Base-by-base conservation (phyloP, 768 basidiomycete species). In the Suillus luteus region DNA sequence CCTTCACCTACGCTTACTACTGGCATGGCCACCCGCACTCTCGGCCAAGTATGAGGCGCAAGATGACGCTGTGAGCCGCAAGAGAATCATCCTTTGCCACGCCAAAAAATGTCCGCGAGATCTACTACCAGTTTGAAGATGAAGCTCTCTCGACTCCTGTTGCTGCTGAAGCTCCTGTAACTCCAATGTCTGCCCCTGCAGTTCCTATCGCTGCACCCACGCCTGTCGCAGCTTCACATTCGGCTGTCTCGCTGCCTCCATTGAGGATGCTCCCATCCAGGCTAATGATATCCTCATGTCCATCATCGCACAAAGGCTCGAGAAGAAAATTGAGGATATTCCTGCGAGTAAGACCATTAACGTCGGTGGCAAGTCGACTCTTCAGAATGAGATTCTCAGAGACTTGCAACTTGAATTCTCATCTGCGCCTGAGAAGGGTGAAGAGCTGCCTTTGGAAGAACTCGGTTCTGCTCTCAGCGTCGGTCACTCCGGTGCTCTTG, bases 321-420 rank as follows among this genome's bases (percentile, higher is more conserved):
- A 99, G 89, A 99, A 99, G 84, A 85, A 82, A 61, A 83, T 95
- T 37, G 86, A 89, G 57, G 97, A 99, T 70, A 82, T 99, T 62
- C 93, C 95, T 5, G 80, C 95, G 8, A 84, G 87, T 65, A 99
- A 99, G 77, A 91, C 95, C 0, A 95, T 99, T 83, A 99, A 99
- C 62, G 96, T 97, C 54, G 95, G 95, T 35, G 97, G 97, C 67
- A 99, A 99, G 79, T 99, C 96, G 19, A 99, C 97, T 0, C 82
- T 99, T 64, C 97, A 99, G 79, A 99, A 99, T 75, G 97, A 99
- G 76, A 98, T 99, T 66, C 81, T 99, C 51, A 96, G 97, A 55
- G 97, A 99, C 73, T 83, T 99, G 43, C 95, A 97, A 72, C 86
- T 93, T 70, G 97, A 99, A 75, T 99, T 99, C 75, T 71, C 88